phyloP scores from a whole-genome alignment of 805 yeast species.

The Kodamaea kakaduensis region DNA sequence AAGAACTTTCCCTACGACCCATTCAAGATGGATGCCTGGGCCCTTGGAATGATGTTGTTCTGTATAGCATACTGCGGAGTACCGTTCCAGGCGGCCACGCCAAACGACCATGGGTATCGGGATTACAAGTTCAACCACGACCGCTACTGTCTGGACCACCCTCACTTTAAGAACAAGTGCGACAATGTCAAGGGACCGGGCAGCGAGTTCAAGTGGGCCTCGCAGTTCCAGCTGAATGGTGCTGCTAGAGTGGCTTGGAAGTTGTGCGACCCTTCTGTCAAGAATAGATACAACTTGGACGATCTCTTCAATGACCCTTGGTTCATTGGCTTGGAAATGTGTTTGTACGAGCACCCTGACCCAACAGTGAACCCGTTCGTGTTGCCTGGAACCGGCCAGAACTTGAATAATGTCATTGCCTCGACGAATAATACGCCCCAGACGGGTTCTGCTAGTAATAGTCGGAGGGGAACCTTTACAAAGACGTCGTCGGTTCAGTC shows the following conservation, averaged over 20 bases:
- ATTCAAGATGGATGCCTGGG: slow-evolving; percentile 68
- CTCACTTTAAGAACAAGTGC: slow-evolving; percentile 45
- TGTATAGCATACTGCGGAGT: slow-evolving; percentile 53
- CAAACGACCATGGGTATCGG: slow-evolving; percentile 48
- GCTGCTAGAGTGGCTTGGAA: slow-evolving; percentile 74
- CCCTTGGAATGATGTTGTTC: slow-evolving; percentile 64
- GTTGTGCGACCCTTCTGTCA: slow-evolving; percentile 59
- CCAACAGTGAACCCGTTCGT: slow-evolving; percentile 36
- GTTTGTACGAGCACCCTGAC: slow-evolving; percentile 49
- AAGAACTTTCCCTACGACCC: slow-evolving; percentile 54
- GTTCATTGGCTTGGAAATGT: slow-evolving; percentile 57
- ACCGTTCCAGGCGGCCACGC: slow-evolving; percentile 54
- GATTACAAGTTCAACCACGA: slow-evolving; percentile 52
- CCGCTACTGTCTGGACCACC: slow-evolving; percentile 37
- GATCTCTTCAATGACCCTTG: slow-evolving; percentile 60
- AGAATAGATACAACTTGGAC: slow-evolving; percentile 50
- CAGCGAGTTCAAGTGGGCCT: slow-evolving; percentile 65
- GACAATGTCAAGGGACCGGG: slow-evolving; percentile 56
- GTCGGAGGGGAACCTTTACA: slow-evolving; percentile 27
- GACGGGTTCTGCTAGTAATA: slow-evolving; percentile 7
- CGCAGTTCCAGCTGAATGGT: slow-evolving; percentile 52
- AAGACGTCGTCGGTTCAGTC: slow-evolving; percentile 10
- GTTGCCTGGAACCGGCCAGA: slow-evolving; percentile 22
- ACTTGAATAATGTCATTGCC: slow-evolving; percentile 9
- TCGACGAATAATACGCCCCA: slow-evolving; percentile 2